phyloP scores from a whole-genome alignment of 306 rosid genomes.

The Trichosanthes truncata region DNA sequence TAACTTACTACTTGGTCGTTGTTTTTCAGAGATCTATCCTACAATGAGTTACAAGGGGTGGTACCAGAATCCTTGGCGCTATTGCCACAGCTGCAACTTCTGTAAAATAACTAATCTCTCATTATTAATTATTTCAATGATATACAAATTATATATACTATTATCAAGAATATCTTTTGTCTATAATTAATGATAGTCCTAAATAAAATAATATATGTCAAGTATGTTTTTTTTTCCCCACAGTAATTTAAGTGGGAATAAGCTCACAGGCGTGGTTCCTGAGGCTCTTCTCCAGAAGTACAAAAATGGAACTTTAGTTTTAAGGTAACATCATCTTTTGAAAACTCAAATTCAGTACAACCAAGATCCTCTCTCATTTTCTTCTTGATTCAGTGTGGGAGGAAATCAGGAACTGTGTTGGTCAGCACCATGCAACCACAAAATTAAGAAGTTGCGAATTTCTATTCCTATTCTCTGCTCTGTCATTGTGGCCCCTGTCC shows the following conservation, averaged over 20 bases:
- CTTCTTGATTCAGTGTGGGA: not conserved
- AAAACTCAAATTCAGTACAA: not conserved
- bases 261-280: constrained; percentile 8
- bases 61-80: constrained; percentile 20
- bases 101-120: constrained; percentile 8
- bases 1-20: too few species aligned
- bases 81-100: not conserved
- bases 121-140: too few species aligned
- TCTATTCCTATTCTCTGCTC: not conserved
- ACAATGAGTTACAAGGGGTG: constrained; percentile 23
- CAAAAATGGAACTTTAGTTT: not conserved
- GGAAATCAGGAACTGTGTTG: not conserved
- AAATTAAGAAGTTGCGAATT: not conserved
- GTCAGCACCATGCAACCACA: not conserved
- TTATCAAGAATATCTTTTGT: too few species aligned
- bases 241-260: constrained; percentile 3
- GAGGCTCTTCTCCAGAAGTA: not conserved
- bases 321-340: not conserved
- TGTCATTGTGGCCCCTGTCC: not conserved
- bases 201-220: too few species aligned
- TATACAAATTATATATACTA: too few species aligned
- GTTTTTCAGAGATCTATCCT: not conserved
- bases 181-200: too few species aligned
- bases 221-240: too few species aligned
- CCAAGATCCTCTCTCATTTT: not conserved